Evolutionary conservation across 192 early-diverging fungal genomes (phyloP).

Genomic region (Entophlyctis helioformis): DNA sequence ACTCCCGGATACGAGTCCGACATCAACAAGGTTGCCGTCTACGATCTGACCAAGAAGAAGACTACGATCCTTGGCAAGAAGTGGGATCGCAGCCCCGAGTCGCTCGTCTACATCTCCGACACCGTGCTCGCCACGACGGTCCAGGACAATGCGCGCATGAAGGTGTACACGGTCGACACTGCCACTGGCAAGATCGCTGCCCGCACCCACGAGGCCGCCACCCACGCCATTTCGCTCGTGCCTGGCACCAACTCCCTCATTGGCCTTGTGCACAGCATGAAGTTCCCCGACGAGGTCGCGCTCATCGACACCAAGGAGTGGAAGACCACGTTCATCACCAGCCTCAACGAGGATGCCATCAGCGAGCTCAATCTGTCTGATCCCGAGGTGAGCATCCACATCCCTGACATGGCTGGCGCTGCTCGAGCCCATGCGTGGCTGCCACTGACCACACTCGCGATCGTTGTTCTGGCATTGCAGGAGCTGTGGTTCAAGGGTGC

Average conservation of each 20-base stretch:
- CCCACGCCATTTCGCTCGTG: background rate
- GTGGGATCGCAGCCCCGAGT: slow-evolving; percentile 43
- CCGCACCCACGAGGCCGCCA: background rate
- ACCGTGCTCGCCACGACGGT: slow-evolving; percentile 44
- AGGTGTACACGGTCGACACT: slow-evolving; percentile 39
- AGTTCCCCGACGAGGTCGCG: too few species aligned
- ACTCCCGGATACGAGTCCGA: slow-evolving; percentile 64
- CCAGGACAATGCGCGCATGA: slow-evolving; percentile 53
- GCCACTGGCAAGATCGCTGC: slow-evolving; percentile 6
- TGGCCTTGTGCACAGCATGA: too few species aligned
- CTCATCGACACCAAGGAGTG: too few species aligned
- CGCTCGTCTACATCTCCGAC: slow-evolving; percentile 49
- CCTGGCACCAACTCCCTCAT: background rate
- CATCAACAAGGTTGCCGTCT: slow-evolving; percentile 55
- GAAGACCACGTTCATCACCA: too few species aligned
- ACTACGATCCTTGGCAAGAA: slow-evolving; percentile 15
- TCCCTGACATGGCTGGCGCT: too few species aligned
- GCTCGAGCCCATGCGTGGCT: too few species aligned
- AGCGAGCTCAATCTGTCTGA: too few species aligned
- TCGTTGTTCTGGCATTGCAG: too few species aligned
- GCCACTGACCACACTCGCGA: too few species aligned
- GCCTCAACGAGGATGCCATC: too few species aligned
- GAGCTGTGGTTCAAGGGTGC: slow-evolving; percentile 63
- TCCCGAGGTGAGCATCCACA: too few species aligned
- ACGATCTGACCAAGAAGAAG: slow-evolving; percentile 24